Evolutionary conservation across 768 basidiomycete species (phyloP), one percentile per base, ranked within the genome.

Genomic region (Cystofilobasidium capitatum): DNA sequence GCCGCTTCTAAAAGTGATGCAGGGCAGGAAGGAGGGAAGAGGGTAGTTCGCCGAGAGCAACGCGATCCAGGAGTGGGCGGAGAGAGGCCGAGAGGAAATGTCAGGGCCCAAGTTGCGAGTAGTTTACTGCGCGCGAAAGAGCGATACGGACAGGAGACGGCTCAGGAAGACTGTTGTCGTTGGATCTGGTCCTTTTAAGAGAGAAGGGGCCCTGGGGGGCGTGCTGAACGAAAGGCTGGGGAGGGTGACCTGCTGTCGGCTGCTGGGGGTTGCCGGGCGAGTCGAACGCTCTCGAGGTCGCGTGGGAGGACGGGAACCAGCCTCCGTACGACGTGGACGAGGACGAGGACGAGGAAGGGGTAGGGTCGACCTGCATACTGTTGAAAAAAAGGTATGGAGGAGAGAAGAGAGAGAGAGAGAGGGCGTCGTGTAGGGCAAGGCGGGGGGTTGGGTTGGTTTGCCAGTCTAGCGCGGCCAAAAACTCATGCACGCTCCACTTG

Each of bases 361-460:
- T 39, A 16, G 62, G 36, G 49, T 63, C 62, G 33, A 54, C 47
- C 49, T 63, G 62, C 62, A 63, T 63, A n/a, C n/a, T n/a, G 47
- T 6, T 35, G 29, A 39, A 37, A 16, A 33, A 26, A 12, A 7
- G 20, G 5, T 17, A 26, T 35, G 31, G 36, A 16, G 31, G 49
- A 10, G 12, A 24, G n/a, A 6, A 49, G 35, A 26, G 33, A 7
- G 44, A n/a, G 13, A 5, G 36, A 37, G 3, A 40, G 59, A 33
- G 44, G 17, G 40, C 13, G 42, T 10, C 14, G 40, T 35, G 44
- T 4, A 10, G 0, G n/a, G 22, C 7, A 2, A 31, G 58, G 22
- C 4, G 61, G 13, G 31, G 16, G 40, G 24, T n/a, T n/a, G n/a
- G n/a, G n/a, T n/a, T n/a, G n/a, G n/a, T n/a, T n/a, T n/a, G n/a